Base-by-base conservation (phyloP, 2,329 filamentous ascomycete species). In the Neonectria coccinea region DNA sequence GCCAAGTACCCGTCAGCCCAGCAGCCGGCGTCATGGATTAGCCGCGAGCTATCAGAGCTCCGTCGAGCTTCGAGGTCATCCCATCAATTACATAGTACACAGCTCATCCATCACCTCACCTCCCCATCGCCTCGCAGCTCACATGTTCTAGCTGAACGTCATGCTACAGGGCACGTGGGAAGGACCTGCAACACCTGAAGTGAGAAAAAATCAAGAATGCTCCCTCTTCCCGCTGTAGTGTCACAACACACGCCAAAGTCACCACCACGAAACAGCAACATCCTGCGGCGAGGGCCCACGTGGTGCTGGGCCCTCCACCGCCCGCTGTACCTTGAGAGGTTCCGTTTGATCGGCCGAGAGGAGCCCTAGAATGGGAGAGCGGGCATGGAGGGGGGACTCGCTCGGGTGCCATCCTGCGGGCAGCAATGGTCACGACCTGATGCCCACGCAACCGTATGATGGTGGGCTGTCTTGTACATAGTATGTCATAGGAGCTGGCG, bases 361-460 rank as follows among this genome's bases (percentile, higher is more conserved):
- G 14, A 50, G 39, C 50, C 61, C 51, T 59, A 64, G 45, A 51
- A 59, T n/a, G 25, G 56, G 62, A 50, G 63, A 56, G 18, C 55
- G 53, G 52, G 62, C 52, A 59, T 31, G 25, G 57, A 64, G 57
- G 63, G 25, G 66, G 66, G 39, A 20, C 48, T 58, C 56, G 59
- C 56, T 59, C 59, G 47, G 55, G 39, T 56, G 56, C 62, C 62
- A 67, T 58, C 45, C 63, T 59, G 27, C 33, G 39, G 42, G 33
- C 33, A 29, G 50, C 27, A 33, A 48, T 41, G 51, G 51, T 52
- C 58, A 29, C 36, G 48, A 52, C 62, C 56, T 56, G 62, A 33
- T 51, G 59, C 58, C 68, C 68, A 63, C 47, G 12, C 36, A 59
- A 74, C 71, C 70, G 71, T 70, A 74, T 74, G 70, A 74, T 70